Percentiles rank a stretch among this genome's conserved stretches.
Evolutionary conservation across 805 yeast species (phyloP).

Genomic region (Tetrapisispora iriomotensis): DNA sequence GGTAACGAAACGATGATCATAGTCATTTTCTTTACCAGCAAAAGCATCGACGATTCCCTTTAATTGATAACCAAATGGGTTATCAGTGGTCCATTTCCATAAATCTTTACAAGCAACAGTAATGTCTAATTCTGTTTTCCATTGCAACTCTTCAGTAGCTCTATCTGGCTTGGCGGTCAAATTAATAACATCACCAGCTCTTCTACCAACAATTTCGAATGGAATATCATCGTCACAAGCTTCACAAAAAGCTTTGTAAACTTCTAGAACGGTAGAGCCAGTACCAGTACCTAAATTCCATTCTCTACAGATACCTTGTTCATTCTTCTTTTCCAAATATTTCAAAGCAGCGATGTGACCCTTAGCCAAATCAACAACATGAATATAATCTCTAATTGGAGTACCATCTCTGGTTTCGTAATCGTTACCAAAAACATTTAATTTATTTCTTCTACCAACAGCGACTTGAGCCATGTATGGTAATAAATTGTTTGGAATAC

Average conservation of each 20-base stretch:
- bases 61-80: constrained; percentile 50
- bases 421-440: constrained; percentile 63
- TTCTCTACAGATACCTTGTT: constrained; percentile 50
- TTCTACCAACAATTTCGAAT: constrained; percentile 52
- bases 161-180: constrained; percentile 63
- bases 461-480: constrained; percentile 76
- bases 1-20: constrained; percentile 21
- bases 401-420: constrained; percentile 68
- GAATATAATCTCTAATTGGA: constrained; percentile 73
- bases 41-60: constrained; percentile 19
- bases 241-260: constrained; percentile 51
- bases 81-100: constrained; percentile 67
- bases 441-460: constrained; percentile 54
- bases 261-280: constrained; percentile 72
- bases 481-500: constrained; percentile 65
- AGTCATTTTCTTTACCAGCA: constrained; percentile 17
- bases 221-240: constrained; percentile 59
- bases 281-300: constrained; percentile 81
- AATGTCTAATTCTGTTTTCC: constrained; percentile 49
- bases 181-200: constrained; percentile 69
- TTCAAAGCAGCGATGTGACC: constrained; percentile 68
- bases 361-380: constrained; percentile 67
- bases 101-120: constrained; percentile 60
- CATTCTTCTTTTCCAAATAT: constrained; percentile 34
- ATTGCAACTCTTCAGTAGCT: constrained; percentile 55